phyloP scores from a whole-genome alignment of 2,329 filamentous ascomycete genomes.

The Fusarium camptoceras region DNA sequence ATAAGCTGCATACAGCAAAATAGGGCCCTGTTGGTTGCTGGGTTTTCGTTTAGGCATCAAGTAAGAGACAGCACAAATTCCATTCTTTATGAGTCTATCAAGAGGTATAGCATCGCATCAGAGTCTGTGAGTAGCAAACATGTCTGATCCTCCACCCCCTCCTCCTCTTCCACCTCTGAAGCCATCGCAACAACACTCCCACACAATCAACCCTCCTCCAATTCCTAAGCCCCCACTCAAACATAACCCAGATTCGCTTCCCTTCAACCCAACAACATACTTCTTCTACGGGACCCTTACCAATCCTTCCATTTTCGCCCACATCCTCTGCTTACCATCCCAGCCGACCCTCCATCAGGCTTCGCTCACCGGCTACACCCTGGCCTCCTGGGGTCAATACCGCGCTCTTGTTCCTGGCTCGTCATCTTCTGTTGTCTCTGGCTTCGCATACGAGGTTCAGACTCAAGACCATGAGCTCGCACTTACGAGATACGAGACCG shows the following conservation, averaged over 20 bases:
- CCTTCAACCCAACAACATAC: conserved; percentile 3
- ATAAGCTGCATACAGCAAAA: conserved; percentile 2
- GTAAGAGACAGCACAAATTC: background rate
- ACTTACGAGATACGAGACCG: conserved; percentile 14
- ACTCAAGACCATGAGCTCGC: conserved; percentile 2
- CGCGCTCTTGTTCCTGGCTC: conserved; percentile 7
- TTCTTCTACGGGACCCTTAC: background rate
- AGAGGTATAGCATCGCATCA: background rate
- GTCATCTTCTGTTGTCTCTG: background rate
- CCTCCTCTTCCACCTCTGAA: background rate
- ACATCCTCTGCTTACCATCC: conserved; percentile 2
- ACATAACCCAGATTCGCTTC: background rate
- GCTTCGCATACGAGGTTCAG: conserved; percentile 10
- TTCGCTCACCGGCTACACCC: conserved; percentile 10
- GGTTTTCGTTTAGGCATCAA: background rate
- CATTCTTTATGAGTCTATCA: background rate
- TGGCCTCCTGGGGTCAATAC: conserved; percentile 2
- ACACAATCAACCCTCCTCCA: background rate
- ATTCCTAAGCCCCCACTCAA: background rate
- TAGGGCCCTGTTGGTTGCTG: background rate
- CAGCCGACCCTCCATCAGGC: conserved; percentile 15
- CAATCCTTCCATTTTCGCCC: background rate
- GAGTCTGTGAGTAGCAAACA: background rate
- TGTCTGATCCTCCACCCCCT: background rate
- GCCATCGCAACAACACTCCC: background rate